Evolutionary conservation across 441 rosid genomes (phyloP).

Genomic region (Hura crepitans): DNA sequence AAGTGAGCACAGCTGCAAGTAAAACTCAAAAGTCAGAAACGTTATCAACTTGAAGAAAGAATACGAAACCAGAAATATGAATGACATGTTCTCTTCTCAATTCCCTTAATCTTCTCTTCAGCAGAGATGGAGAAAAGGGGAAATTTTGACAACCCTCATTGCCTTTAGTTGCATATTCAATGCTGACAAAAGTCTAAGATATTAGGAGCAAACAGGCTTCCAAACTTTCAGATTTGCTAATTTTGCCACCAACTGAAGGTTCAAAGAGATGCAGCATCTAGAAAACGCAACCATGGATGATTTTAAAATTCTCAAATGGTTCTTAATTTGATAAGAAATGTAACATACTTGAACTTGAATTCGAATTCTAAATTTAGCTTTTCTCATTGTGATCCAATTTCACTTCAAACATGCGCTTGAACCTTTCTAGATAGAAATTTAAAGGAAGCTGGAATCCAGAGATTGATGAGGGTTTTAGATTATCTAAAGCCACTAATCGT

Average conservation of each 20-base stretch:
- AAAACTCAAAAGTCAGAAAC: constrained; percentile 11
- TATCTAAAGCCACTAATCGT: not conserved
- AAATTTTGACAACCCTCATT: not conserved
- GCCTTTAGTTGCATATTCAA: not conserved
- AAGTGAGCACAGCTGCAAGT: constrained; percentile 86
- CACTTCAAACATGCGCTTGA: not conserved
- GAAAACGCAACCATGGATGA: not conserved
- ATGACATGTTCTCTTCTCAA: not conserved
- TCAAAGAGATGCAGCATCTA: not conserved
- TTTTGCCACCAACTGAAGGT: not conserved
- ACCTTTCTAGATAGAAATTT: not conserved
- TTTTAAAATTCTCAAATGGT: not conserved
- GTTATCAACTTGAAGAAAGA: not conserved
- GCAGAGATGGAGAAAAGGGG: not conserved
- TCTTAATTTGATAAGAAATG: not conserved
- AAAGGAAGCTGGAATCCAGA: not conserved
- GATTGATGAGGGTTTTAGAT: not conserved
- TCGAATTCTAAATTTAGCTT: not conserved
- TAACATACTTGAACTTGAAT: not conserved
- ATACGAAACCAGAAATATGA: not conserved
- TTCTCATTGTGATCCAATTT: not conserved
- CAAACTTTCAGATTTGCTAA: not conserved
- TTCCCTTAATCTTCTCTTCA: not conserved
- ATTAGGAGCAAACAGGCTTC: not conserved
- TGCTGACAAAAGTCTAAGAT: not conserved